These are phyloP conservation scores for Halteria grandinella DNA, from an alignment of 73 alveolate species.

Conservation along the genomic window DNA sequence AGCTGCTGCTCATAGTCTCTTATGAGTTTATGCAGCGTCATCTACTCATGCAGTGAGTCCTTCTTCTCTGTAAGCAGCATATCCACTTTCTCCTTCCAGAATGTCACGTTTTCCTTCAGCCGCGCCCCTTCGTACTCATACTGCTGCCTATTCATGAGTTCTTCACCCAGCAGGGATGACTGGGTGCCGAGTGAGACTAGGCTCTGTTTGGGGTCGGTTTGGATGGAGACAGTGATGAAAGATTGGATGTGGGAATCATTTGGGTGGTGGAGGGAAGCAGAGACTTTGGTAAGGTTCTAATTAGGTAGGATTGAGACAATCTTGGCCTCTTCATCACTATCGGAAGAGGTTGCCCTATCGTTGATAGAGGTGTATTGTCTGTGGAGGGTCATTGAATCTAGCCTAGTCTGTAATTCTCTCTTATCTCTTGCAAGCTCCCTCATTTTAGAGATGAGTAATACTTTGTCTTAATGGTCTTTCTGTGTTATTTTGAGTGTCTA, in stretches of 20 bases:
- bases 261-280: no score
- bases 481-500: neutral
- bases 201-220: no score
- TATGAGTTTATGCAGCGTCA: constrained; percentile 38
- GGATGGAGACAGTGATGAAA: no score
- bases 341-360: constrained; percentile 21
- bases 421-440: neutral
- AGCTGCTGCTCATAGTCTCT: constrained; percentile 37
- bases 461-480: constrained; percentile 33
- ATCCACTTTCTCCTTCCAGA: constrained; percentile 51
- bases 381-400: neutral
- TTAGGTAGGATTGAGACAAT: neutral
- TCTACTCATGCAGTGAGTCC: constrained; percentile 17
- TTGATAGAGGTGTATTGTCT: neutral
- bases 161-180: no score
- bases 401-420: neutral
- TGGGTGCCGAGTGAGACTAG: no score
- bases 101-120: constrained; percentile 28
- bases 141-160: neutral
- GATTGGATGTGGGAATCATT: no score
- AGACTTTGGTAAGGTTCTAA: neutral
- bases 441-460: neutral
- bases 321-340: neutral
- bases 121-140: constrained; percentile 34
- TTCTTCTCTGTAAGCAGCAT: constrained; percentile 25